Percentiles rank a stretch among this genome's conserved stretches.
Conservation (phyloP, 176 grass and related monocot genomes). For the Metroxylon sagu region DNA sequence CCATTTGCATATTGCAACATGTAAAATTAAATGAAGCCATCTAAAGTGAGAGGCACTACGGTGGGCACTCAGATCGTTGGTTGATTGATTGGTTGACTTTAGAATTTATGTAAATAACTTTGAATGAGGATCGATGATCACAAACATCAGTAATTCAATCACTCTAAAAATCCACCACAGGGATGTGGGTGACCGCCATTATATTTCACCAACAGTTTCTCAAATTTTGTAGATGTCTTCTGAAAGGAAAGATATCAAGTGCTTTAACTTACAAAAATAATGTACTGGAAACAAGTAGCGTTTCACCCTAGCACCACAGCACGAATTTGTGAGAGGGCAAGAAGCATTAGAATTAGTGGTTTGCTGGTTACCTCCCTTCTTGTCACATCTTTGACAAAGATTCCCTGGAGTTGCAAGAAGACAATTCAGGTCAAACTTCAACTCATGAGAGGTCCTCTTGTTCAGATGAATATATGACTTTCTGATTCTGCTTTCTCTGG, state of each 20-base stretch:
- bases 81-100: too few relatives aligned
- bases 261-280: neutral
- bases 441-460: constrained; percentile 50
- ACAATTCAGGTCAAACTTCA: constrained; percentile 97
- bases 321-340: constrained; percentile 46
- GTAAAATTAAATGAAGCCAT: too few relatives aligned
- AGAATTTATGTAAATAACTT: too few relatives aligned
- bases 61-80: too few relatives aligned
- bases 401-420: constrained; percentile 84
- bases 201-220: too few relatives aligned
- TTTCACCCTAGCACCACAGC: constrained; percentile 11
- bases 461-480: constrained; percentile 81
- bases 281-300: constrained; percentile 11
- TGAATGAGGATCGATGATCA: neutral
- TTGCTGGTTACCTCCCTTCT: constrained; percentile 31
- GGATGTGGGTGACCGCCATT: neutral
- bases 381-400: constrained; percentile 60
- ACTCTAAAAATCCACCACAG: neutral
- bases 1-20: too few relatives aligned
- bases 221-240: too few relatives aligned
- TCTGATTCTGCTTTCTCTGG: constrained; percentile 45
- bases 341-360: constrained; percentile 11
- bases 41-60: too few relatives aligned
- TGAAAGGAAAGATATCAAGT: too few relatives aligned
- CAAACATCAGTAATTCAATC: neutral